Evolutionary conservation across 2,329 filamentous ascomycete species (phyloP).

Genomic region (Fusarium denticulatum): DNA sequence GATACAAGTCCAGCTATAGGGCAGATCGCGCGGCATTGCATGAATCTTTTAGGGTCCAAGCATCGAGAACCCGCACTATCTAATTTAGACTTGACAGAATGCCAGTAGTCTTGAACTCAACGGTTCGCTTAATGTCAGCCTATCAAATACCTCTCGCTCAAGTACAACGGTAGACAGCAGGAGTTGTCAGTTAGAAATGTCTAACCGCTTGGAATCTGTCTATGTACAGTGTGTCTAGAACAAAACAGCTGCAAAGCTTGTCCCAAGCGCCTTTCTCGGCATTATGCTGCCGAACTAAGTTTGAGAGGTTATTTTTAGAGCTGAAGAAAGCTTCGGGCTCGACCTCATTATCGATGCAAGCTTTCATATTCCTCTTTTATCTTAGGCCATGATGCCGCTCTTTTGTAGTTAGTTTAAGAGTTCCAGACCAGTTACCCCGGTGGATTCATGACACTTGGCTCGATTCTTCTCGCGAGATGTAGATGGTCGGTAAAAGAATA

Average conservation of each 20-base stretch:
- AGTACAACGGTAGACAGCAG: accelerated
- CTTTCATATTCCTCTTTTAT: background rate
- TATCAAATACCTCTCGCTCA: background rate
- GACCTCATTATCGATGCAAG: background rate
- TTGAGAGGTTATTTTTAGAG: background rate
- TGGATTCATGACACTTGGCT: too few relatives aligned
- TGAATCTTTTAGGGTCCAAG: background rate
- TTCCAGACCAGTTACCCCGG: too few relatives aligned
- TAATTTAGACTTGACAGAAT: background rate
- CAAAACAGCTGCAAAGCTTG: background rate
- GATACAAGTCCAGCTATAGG: too few relatives aligned
- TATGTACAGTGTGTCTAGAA: background rate
- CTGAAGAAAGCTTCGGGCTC: accelerated
- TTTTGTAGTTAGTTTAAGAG: background rate
- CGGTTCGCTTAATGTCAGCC: background rate
- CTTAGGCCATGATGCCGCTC: too few relatives aligned
- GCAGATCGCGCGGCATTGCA: too few relatives aligned
- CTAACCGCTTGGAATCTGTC: background rate
- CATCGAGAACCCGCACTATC: background rate
- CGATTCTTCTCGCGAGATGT: too few relatives aligned
- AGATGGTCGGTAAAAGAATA: too few relatives aligned
- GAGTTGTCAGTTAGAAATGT: background rate
- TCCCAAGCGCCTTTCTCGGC: background rate
- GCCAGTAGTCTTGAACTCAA: background rate
- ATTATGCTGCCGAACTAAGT: background rate